These are phyloP conservation scores for Globisporangium nodosum DNA, from an alignment of 352 stramenopile species.

Conservation along the genomic window DNA sequence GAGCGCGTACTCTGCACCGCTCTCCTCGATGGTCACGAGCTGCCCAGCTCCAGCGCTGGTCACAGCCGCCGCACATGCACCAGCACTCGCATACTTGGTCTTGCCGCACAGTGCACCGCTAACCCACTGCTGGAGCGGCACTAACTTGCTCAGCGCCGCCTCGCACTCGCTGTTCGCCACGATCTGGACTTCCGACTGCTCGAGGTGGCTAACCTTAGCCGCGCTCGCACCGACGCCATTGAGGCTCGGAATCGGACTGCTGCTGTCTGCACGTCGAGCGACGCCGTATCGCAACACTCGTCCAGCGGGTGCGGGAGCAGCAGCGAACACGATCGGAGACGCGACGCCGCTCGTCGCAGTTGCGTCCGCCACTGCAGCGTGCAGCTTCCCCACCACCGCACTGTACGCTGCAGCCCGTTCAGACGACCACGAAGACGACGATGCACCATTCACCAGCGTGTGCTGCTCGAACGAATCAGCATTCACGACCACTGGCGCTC, in stretches of 20 bases:
- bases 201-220: neutral
- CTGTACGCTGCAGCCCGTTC: too few relatives aligned
- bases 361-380: neutral
- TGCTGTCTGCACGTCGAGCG: too few relatives aligned
- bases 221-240: neutral
- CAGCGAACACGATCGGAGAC: neutral
- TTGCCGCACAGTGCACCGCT: neutral
- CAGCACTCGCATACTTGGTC: neutral
- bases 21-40: constrained; percentile 2
- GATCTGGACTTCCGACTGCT: neutral
- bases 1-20: neutral
- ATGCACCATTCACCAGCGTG: neutral
- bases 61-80: neutral
- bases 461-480: neutral
- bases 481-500: neutral
- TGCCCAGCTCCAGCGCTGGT: neutral
- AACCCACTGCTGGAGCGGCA: neutral
- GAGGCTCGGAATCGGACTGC: too few relatives aligned
- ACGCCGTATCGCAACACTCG: neutral
- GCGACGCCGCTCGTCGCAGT: neutral
- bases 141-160: neutral
- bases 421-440: neutral
- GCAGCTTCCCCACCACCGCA: neutral
- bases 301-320: neutral
- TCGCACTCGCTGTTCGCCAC: constrained; percentile 3